These are phyloP conservation scores for Aspergillus sp. DNA, from an alignment of 2,329 filamentous ascomycete species.

Conservation along the genomic window DNA sequence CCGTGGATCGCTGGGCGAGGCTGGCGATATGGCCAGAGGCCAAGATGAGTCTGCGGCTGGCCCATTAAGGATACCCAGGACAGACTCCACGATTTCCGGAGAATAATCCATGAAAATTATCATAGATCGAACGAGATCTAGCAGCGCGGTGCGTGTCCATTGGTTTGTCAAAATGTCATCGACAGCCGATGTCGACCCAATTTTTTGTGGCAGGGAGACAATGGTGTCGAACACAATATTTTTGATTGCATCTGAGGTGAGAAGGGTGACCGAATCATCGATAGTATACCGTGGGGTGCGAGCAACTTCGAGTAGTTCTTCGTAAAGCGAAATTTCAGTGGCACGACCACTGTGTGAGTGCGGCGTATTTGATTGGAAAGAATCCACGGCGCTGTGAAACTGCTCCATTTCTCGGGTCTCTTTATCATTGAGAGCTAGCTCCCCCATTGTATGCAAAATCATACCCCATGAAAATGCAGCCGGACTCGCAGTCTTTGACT, in stretches of 20 bases:
- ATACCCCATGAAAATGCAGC: slow-evolving; percentile 80
- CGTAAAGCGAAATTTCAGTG: slow-evolving; percentile 44
- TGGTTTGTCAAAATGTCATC: slow-evolving; percentile 58
- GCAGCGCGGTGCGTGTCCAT: slow-evolving; percentile 62
- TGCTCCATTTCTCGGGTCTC: slow-evolving; percentile 51
- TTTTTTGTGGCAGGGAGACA: slow-evolving; percentile 42
- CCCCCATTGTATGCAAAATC: slow-evolving; percentile 68
- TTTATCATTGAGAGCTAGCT: slow-evolving; percentile 61
- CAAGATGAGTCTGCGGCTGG: slow-evolving; percentile 22
- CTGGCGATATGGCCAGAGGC: slow-evolving; percentile 16
- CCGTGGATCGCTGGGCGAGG: slow-evolving; percentile 39
- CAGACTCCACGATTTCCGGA: slow-evolving; percentile 65
- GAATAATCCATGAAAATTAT: slow-evolving; percentile 70
- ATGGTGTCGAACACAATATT: slow-evolving; percentile 52
- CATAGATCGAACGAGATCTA: slow-evolving; percentile 69
- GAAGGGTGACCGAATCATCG: slow-evolving; percentile 49
- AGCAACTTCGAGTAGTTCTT: slow-evolving; percentile 49
- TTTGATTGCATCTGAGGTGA: slow-evolving; percentile 48
- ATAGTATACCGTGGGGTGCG: slow-evolving; percentile 36
- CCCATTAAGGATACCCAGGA: slow-evolving; percentile 64
- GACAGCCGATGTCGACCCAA: slow-evolving; percentile 49
- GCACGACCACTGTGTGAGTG: slow-evolving; percentile 27
- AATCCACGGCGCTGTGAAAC: slow-evolving; percentile 42
- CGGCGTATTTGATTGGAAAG: slow-evolving; percentile 38
- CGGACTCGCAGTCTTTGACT: slow-evolving; percentile 65